Base-by-base conservation (phyloP, 192 early-diverging fungal genomes). In the Entomortierella chlamydospora region DNA sequence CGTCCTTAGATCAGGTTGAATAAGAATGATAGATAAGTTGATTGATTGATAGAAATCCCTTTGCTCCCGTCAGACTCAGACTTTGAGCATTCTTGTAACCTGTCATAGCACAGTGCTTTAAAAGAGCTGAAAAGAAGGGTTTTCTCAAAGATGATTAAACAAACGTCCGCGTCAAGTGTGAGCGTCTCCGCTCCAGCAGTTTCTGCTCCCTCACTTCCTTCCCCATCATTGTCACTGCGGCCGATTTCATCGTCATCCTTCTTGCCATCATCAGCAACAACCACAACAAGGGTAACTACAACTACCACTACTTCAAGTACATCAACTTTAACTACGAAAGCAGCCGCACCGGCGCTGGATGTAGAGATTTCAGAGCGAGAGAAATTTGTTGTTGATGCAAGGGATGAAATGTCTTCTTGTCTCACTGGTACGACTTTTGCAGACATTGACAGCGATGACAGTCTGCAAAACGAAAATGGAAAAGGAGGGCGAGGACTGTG, bases 131-230 rank as follows among this genome's bases (percentile, higher is more conserved):
- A 20, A 34, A 57, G 33, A 20, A 15, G 4, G 8, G 41, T 25
- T 60, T n/a, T 39, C 12, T 42, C 58, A 20, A 60, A 60, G 41
- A 60, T 37, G 25, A 60, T 1, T 18, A 60, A 43, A 11, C 41
- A 41, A 30, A 60, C 42, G 58, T 31, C 26, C 33, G 15, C 28
- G n/a, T 23, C 34, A 23, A 28, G 26, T 28, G 23, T 43, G 39
- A 60, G 39, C 20, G 22, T 60, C 20, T 43, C 41, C 11, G 25
- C 42, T 43, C 31, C 58, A 22, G n/a, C 58, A 3, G 18, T 60
- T 2, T 43, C 43, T 54, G 7, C 45, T 47, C 5, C 12, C 20
- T 13, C 13, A 41, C 39, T 9, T 13, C 12, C 45, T 47, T 20
- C 20, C 15, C 45, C 5, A 17, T 20, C 15, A 47, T 47, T 12